These are phyloP conservation scores for Musa schizocarpa DNA, from an alignment of 176 grass and related monocot species.

Conservation along the genomic window DNA sequence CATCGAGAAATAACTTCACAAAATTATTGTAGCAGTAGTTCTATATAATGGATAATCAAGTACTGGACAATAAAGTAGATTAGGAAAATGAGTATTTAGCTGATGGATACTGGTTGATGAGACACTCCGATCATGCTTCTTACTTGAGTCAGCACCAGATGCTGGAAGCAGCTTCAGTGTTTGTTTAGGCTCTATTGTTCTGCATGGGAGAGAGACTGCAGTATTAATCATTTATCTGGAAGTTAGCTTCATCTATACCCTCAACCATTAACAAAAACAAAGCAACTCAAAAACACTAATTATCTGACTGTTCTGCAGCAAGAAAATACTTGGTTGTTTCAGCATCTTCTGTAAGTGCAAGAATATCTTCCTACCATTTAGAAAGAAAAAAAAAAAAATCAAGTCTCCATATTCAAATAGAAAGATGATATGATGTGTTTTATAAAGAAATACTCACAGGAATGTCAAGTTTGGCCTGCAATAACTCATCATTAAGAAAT, in stretches of 20 bases:
- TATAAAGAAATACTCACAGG: slow-evolving; percentile 51
- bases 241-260: background rate
- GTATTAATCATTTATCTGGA: background rate
- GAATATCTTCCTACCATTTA: slow-evolving; percentile 55
- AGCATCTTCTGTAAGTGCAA: slow-evolving; percentile 55
- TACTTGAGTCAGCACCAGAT: slow-evolving; percentile 44
- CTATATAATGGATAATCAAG: slow-evolving; percentile 30
- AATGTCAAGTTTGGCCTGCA: slow-evolving; percentile 51
- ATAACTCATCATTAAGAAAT: slow-evolving; percentile 51
- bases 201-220: slow-evolving; percentile 10
- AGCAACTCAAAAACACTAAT: background rate
- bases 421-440: background rate
- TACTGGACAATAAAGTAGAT: background rate
- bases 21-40: background rate
- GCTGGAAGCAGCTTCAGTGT: slow-evolving; percentile 58
- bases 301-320: background rate
- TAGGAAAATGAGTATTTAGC: background rate
- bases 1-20: background rate
- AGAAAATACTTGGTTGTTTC: slow-evolving; percentile 44
- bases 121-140: slow-evolving; percentile 34
- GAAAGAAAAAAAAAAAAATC: slow-evolving; percentile 19
- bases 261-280: background rate
- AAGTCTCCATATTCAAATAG: background rate
- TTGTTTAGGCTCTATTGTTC: slow-evolving; percentile 54
- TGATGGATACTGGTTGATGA: slow-evolving; percentile 31